phyloP scores from a whole-genome alignment of 306 rosid genomes.

The Castanospermum australe region DNA sequence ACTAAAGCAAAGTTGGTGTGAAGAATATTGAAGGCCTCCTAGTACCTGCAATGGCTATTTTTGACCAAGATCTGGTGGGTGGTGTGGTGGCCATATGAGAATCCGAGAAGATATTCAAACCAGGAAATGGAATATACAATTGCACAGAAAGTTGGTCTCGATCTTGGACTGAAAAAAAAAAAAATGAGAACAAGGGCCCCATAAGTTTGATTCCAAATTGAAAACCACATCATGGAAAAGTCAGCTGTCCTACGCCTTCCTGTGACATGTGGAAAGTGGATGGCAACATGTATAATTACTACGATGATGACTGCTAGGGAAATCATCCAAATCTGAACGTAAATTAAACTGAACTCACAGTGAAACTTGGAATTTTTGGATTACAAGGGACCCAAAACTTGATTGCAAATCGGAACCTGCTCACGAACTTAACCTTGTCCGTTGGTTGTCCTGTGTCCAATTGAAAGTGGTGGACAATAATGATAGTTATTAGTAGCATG shows the following conservation, averaged over 20 bases:
- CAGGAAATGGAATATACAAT: neutral
- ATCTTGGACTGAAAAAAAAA: slow-evolving; percentile 27
- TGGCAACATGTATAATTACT: slow-evolving; percentile 18
- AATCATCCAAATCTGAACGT: slow-evolving; percentile 26
- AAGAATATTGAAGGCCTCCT: neutral
- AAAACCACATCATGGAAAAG: slow-evolving; percentile 30
- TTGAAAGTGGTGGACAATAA: slow-evolving; percentile 32
- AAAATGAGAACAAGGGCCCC: slow-evolving; percentile 34
- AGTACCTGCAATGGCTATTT: neutral
- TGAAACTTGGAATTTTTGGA: slow-evolving; percentile 26
- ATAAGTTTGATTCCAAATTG: slow-evolving; percentile 32
- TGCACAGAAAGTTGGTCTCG: neutral
- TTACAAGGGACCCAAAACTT: slow-evolving; percentile 27
- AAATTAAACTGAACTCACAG: slow-evolving; percentile 22
- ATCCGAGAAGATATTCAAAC: slow-evolving; percentile 9
- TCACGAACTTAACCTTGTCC: slow-evolving; percentile 21
- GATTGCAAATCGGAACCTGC: slow-evolving; percentile 20
- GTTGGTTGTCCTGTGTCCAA: slow-evolving; percentile 15
- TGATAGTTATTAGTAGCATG: neutral
- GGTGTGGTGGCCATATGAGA: slow-evolving; percentile 8
- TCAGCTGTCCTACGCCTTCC: neutral
- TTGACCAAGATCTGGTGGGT: neutral
- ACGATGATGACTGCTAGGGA: slow-evolving; percentile 8
- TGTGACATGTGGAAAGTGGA: slow-evolving; percentile 32
- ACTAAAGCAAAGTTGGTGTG: neutral